Evolutionary conservation across 1,284 basidiomycete species (phyloP), one percentile per base, ranked within the genome.

Genomic region (Earliella scabrosa): DNA sequence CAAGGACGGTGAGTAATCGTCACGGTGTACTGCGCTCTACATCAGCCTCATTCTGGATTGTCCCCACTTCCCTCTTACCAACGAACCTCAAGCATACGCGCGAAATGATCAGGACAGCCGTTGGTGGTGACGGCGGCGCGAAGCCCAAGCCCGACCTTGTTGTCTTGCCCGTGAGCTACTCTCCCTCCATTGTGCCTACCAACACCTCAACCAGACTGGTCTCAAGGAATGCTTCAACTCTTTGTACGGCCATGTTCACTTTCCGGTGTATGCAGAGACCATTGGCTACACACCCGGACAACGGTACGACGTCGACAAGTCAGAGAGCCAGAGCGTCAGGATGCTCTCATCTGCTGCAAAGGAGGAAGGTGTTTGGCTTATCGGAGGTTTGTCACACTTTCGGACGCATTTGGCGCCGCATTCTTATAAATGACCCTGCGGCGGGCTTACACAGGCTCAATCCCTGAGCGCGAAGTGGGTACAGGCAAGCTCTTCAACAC

Each of bases 161-260:
- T 60, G 93, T 97, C 14, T 77, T 99, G 36, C 97, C 97, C 3
- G 95, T 92, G 63, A 57, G 86, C 69, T 13, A 21, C n/a, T 21
- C 8, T 7, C 11, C 26, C 6, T 31, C n/a, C n/a, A n/a, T n/a
- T n/a, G n/a, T n/a, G n/a, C n/a, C n/a, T n/a, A n/a, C n/a, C n/a
- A n/a, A 13, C 29, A 13, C 7, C 29, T 31, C 7, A 31, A 34
- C 20, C 18, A 13, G 6, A 16, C 21, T 29, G 5, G 14, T 54
- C 23, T 2, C 36, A 66, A 96, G 87, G 97, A 99, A 82, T 95
- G 95, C 77, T 99, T 99, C 81, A 99, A 99, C 74, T 96, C 93
- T 13, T 95, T 96, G 0, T 99, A 99, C 68, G 96, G 96, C 0
- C 88, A 93, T 60, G 79, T 82, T 4, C 85, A 91, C 68, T 97